Base-by-base conservation (phyloP, 176 grass and related monocot species). In the Avena sativa region DNA sequence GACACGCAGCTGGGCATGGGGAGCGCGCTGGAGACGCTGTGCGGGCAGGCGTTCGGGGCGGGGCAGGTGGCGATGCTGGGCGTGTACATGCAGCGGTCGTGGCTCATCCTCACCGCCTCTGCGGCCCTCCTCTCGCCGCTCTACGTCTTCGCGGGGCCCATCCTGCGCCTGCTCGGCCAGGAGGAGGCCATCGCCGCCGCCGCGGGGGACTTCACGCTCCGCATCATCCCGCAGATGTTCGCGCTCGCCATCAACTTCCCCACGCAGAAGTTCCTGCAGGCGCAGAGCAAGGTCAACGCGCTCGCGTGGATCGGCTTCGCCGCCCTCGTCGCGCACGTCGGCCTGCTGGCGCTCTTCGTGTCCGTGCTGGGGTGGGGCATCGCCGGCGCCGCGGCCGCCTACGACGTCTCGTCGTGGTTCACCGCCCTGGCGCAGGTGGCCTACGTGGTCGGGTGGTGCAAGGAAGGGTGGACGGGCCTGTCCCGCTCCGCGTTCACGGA, bases 191-290 rank as follows among this genome's bases (percentile, higher is more conserved):
- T 98, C 49, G 91, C 95, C 12, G 77, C 75, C 8, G 83, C 80
- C 10, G 95, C 95, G 0, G 93, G 95, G 16, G 55, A 28, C 6
- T 98, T 98, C 91, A 84, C 91, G 4, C 2, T 86, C 3, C 72
- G 65, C 14, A 98, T 98, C 76, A 68, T 98, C 65, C 95, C 95
- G 20, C 89, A 98, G 85, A 93, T 95, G 89, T 98, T 98, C 63
- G 89, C 95, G 6, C 83, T 98, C 2, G 93, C 95, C 21, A 28
- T 97, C 65, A 97, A 90, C 86, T 97, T 97, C 79, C 95, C 95
- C 0, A 83, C 93, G 1, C 95, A 97, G 85, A 97, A 93, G 81
- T 98, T 98, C 20, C 81, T 98, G 8, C 95, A 98, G 85, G 83
- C 95, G n/a, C 95, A 98, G 91, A 95, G 93, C 91, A 93, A 92